These are phyloP conservation scores for Verruconis gallopava DNA, from an alignment of 2,329 filamentous ascomycete species.

Conservation along the genomic window DNA sequence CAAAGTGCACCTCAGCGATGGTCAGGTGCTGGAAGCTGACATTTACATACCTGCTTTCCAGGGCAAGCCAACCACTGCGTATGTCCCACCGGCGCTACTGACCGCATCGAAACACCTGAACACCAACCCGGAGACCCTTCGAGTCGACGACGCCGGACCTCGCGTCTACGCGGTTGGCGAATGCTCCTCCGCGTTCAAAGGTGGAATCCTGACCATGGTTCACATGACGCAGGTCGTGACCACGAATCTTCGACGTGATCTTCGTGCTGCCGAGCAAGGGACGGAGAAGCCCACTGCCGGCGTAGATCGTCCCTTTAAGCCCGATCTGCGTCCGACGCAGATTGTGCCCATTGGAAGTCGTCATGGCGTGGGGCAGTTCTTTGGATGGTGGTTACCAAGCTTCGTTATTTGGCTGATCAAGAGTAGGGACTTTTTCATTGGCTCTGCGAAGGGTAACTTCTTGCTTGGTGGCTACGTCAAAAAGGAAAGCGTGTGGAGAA, in stretches of 20 bases:
- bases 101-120: neutral
- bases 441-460: neutral
- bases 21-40: conserved; percentile 4
- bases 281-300: neutral
- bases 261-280: neutral
- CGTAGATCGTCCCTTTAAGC: neutral
- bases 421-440: conserved; percentile 19
- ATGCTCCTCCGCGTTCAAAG: conserved; percentile 24
- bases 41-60: conserved; percentile 4
- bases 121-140: conserved; percentile 4
- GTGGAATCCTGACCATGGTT: neutral
- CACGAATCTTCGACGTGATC: conserved; percentile 4
- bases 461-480: no score
- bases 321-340: conserved; percentile 16
- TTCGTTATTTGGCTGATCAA: conserved; percentile 26
- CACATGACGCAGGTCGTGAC: neutral
- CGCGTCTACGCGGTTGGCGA: conserved; percentile 9
- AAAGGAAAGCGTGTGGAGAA: no score
- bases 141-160: conserved; percentile 8
- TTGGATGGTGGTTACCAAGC: conserved; percentile 26
- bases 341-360: conserved; percentile 27
- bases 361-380: conserved; percentile 25
- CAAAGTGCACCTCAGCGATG: neutral
- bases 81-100: neutral
- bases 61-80: conserved; percentile 2